A percentile compares a stretch with the other conserved stretches of the same genome.
phyloP scores from a whole-genome alignment of 2,329 filamentous ascomycete genomes.

The Sarocladium strictum region DNA sequence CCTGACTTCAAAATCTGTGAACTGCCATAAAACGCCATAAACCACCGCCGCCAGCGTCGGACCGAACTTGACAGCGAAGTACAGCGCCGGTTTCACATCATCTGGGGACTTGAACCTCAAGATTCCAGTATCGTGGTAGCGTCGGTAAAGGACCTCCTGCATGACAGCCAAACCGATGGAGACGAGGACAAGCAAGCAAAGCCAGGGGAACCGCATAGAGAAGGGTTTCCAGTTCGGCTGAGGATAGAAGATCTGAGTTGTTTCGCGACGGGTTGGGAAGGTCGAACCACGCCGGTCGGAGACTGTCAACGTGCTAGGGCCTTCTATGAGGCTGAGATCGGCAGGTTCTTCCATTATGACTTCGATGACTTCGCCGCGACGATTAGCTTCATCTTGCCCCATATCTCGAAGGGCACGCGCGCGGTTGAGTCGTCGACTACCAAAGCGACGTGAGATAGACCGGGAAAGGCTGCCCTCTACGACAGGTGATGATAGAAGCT shows the following conservation, averaged over 20 bases:
- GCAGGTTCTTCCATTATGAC: constrained; percentile 35
- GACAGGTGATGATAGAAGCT: constrained; percentile 37
- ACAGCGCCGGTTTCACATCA: constrained; percentile 44
- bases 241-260: constrained; percentile 51
- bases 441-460: constrained; percentile 33
- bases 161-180: constrained; percentile 45
- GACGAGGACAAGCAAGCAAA: constrained; percentile 45
- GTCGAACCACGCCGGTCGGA: constrained; percentile 30
- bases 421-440: constrained; percentile 20
- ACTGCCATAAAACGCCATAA: constrained; percentile 61
- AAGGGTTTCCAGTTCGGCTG: constrained; percentile 63
- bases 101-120: constrained; percentile 43
- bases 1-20: constrained; percentile 60
- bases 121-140: constrained; percentile 38
- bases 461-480: constrained; percentile 30
- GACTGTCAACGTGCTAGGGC: constrained; percentile 26
- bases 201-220: constrained; percentile 58
- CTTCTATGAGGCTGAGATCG: constrained; percentile 46
- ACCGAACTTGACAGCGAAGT: constrained; percentile 58
- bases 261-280: constrained; percentile 25
- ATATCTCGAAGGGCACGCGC: constrained; percentile 40
- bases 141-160: constrained; percentile 51
- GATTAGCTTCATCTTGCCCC: constrained; percentile 54
- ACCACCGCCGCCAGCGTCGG: constrained; percentile 56
- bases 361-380: constrained; percentile 46